These are phyloP conservation scores for Neofusicoccum cordaticola DNA, from an alignment of 2,329 filamentous ascomycete species.

Conservation along the genomic window DNA sequence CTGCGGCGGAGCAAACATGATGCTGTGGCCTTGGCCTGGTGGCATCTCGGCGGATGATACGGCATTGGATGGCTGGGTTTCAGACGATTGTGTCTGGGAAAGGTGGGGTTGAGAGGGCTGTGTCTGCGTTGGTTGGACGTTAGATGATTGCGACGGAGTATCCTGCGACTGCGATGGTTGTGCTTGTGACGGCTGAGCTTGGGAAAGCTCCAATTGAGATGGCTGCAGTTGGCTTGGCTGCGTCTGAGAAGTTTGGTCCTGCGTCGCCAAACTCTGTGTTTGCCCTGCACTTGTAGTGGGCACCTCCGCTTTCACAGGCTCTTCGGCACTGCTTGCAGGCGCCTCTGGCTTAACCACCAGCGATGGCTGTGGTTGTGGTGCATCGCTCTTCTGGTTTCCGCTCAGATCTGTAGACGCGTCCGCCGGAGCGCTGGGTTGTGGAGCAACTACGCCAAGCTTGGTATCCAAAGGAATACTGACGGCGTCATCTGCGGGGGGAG, in stretches of 20 bases:
- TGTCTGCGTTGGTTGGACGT: background rate
- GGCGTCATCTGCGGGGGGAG: background rate
- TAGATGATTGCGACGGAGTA: background rate
- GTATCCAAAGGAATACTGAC: background rate
- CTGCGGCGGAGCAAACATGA: conserved; percentile 34
- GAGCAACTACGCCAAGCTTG: background rate
- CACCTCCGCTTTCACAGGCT: background rate
- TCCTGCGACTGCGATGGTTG: conserved; percentile 17
- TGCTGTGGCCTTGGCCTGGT: conserved; percentile 20
- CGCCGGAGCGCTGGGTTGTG: background rate
- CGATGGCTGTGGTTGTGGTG: background rate
- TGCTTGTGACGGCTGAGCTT: background rate
- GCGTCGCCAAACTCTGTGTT: background rate
- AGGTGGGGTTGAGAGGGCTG: background rate
- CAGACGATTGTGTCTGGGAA: background rate
- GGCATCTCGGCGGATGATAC: background rate
- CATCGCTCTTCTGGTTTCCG: background rate
- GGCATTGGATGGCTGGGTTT: background rate
- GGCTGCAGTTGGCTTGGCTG: conserved; percentile 18
- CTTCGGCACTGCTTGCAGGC: background rate
- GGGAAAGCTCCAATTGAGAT: background rate
- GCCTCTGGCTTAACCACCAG: background rate
- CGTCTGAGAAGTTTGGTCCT: background rate
- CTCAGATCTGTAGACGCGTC: background rate
- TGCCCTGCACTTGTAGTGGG: background rate